Evolutionary conservation across 176 grass and related monocot genomes (phyloP).

Genomic region (Aegilops speltoides): DNA sequence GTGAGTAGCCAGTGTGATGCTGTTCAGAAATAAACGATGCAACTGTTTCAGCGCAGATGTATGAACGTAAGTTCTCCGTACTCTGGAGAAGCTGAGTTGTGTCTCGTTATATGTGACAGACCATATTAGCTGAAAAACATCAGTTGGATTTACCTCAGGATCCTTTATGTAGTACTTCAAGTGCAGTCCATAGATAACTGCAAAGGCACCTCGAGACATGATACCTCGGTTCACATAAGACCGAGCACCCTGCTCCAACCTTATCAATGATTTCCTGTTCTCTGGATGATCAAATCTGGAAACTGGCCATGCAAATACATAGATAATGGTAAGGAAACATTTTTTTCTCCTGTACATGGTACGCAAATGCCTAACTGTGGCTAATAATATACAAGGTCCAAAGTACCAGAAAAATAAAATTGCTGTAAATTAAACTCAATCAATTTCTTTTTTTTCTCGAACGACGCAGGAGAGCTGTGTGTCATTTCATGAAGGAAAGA

Average conservation of each 20-base stretch:
- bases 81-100: neutral
- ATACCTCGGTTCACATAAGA: conserved; percentile 78
- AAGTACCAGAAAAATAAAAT: neutral
- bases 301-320: conserved; percentile 40
- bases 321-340: conserved; percentile 6
- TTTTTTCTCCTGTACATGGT: neutral
- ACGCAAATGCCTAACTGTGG: conserved; percentile 12
- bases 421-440: neutral
- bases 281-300: conserved; percentile 65
- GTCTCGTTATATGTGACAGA: neutral
- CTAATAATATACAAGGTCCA: neutral
- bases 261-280: conserved; percentile 73
- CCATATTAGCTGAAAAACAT: conserved; percentile 12
- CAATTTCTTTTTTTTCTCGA: neutral
- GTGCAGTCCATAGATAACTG: conserved; percentile 74
- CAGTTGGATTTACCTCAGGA: conserved; percentile 52
- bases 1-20: neutral
- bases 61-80: neutral
- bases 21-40: neutral
- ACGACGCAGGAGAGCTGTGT: neutral
- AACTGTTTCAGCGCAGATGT: conserved; percentile 1
- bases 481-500: neutral
- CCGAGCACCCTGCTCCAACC: conserved; percentile 70
- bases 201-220: conserved; percentile 61
- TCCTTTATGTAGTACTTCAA: conserved; percentile 87